Evolutionary conservation across 208 protist species (phyloP).

Genomic region (Leishmania turanica): DNA sequence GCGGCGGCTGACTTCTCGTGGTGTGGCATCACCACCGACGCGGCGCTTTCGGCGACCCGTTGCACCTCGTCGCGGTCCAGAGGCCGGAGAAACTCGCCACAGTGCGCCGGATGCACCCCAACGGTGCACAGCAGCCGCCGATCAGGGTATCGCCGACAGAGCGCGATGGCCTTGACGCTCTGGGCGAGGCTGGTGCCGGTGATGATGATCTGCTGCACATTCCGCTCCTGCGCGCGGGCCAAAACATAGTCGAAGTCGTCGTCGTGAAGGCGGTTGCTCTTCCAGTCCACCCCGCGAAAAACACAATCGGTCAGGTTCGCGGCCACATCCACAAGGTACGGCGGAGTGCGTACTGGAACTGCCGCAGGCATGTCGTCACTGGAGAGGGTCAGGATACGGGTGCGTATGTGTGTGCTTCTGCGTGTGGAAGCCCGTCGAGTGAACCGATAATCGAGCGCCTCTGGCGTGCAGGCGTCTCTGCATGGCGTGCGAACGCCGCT

Average conservation of each 20-base stretch:
- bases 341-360: conserved; percentile 13
- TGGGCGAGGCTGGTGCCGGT: conserved; percentile 81
- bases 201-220: conserved; percentile 84
- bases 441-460: not conserved
- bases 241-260: conserved; percentile 88
- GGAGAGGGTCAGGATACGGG: not conserved
- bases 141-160: conserved; percentile 71
- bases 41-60: conserved; percentile 32
- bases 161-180: conserved; percentile 77
- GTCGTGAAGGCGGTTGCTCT: conserved; percentile 70
- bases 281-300: conserved; percentile 87
- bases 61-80: conserved; percentile 38
- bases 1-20: not conserved
- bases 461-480: not conserved
- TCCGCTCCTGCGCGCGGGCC: conserved; percentile 43
- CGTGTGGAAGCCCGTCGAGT: not conserved
- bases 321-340: conserved; percentile 86
- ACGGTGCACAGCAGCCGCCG: conserved; percentile 69
- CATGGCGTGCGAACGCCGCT: not conserved
- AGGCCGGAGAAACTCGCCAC: conserved; percentile 63
- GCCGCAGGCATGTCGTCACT: conserved; percentile 10
- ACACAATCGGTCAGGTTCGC: conserved; percentile 91
- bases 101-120: conserved; percentile 88
- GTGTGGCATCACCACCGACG: conserved; percentile 36
- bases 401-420: conserved; percentile 1